Base-by-base conservation (phyloP, 345 rosid species). In the Viola odorata region DNA sequence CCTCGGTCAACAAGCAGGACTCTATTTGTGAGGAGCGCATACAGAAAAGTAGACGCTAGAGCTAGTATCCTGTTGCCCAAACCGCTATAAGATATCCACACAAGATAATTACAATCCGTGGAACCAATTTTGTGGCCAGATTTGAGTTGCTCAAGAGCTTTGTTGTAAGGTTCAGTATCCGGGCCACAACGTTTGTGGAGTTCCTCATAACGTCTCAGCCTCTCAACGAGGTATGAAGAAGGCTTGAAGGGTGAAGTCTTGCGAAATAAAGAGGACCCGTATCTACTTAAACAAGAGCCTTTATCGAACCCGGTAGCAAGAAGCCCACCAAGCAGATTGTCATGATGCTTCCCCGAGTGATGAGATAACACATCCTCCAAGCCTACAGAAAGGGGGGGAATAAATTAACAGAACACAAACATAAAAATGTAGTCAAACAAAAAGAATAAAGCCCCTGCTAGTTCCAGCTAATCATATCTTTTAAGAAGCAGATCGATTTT, bases 101-200 rank as follows among this genome's bases (percentile, higher is more conserved):
- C 75, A 51, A 72, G 15, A 41, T 72, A 72, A 3, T 57, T 57
- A 66, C 75, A 72, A 7, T 66, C 71, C 4, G 17, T 12, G n/a
- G 63, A 61, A 50, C 64, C 67, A 55, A 61, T 11, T 16, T 16
- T 55, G 23, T 50, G 48, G 37, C 63, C 75, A 12, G 66, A 65
- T 12, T 47, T 61, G 13, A 72, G 53, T 14, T 60, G 58, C 40
- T 66, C 60, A n/a, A 72, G 37, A 38, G 75, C 71, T 45, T 10
- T 50, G 1, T 16, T 57, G 37, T 72, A 72, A n/a, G 66, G n/a
- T 15, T 45, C 59, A 37, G 71, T 66, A 45, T 57, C 17, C 2
- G 75, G 75, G 5, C 71, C 75, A 32, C 75, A 72, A 36, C 71
- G 67, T 15, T 52, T 65, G 16, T 72, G 69, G 56, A 72, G 75